Evolutionary conservation across 2,329 filamentous ascomycete species (phyloP).

Genomic region (Monosporascus sp.): DNA sequence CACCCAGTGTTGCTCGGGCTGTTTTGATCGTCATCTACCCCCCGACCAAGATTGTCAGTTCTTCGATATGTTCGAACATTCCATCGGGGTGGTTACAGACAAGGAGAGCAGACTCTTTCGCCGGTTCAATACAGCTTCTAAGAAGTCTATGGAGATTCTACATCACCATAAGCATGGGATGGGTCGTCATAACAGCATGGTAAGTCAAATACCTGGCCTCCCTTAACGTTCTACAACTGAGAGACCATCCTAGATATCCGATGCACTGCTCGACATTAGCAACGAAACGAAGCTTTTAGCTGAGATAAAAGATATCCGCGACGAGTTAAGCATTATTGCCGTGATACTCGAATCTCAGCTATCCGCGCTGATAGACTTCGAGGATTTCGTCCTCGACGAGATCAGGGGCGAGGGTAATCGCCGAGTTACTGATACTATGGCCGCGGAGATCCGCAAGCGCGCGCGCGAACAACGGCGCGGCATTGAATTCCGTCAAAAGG

Average conservation of each 20-base stretch:
- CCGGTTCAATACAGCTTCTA: slow-evolving; percentile 54
- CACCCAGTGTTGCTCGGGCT: slow-evolving; percentile 52
- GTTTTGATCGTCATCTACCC: slow-evolving; percentile 54
- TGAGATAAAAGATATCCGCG: slow-evolving; percentile 62
- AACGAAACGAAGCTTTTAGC: slow-evolving; percentile 55
- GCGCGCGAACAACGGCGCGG: slow-evolving; percentile 52
- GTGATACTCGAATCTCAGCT: slow-evolving; percentile 47
- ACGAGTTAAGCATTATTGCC: slow-evolving; percentile 59
- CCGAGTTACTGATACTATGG: slow-evolving; percentile 19
- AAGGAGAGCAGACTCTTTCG: slow-evolving; percentile 54
- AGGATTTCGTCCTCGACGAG: slow-evolving; percentile 34
- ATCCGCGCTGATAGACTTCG: slow-evolving; percentile 41
- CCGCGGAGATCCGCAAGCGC: slow-evolving; percentile 46
- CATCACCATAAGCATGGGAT: slow-evolving; percentile 28
- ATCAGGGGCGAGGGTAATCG: slow-evolving; percentile 19
- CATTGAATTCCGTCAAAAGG: slow-evolving; percentile 52
- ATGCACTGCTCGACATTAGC: slow-evolving; percentile 54
- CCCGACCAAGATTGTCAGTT: slow-evolving; percentile 59
- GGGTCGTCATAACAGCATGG: slow-evolving; percentile 7
- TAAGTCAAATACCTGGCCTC: slow-evolving; percentile 1
- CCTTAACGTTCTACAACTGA: slow-evolving; percentile 1
- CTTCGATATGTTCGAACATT: slow-evolving; percentile 62
- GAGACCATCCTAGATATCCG: slow-evolving; percentile 40
- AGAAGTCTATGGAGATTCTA: slow-evolving; percentile 49
- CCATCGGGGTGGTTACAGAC: slow-evolving; percentile 50